phyloP scores from a whole-genome alignment of 257 asterid genomes.

The Plantago major region DNA sequence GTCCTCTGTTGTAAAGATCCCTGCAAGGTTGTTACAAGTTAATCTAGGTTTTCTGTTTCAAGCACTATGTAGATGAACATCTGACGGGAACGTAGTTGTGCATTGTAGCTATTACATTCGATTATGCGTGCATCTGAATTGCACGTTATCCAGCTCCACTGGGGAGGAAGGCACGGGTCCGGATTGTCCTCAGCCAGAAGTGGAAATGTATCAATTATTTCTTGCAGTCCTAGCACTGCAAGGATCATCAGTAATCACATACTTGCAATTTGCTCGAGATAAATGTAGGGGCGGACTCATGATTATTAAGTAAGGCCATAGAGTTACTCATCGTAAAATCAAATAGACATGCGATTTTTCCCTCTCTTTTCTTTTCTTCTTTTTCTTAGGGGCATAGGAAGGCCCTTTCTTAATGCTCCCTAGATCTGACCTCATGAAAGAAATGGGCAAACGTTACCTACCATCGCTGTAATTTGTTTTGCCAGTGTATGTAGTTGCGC shows the following conservation, averaged over 20 bases:
- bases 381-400: too few species aligned
- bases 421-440: too few species aligned
- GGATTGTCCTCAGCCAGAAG: constrained; percentile 1
- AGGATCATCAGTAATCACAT: not conserved
- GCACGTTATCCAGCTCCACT: constrained; percentile 36
- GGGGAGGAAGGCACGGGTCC: constrained; percentile 34
- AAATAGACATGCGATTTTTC: too few species aligned
- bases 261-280: not conserved
- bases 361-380: too few species aligned
- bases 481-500: constrained; percentile 17
- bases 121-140: constrained; percentile 28
- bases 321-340: too few species aligned
- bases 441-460: not conserved
- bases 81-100: too few species aligned
- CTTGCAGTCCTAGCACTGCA: constrained; percentile 23
- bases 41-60: too few species aligned
- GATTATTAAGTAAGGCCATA: too few species aligned
- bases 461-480: constrained; percentile 27
- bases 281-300: too few species aligned
- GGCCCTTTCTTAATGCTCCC: too few species aligned
- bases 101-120: constrained; percentile 21
- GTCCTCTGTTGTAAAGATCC: constrained; percentile 17
- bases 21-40: constrained; percentile 16
- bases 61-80: too few species aligned
- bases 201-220: not conserved